A percentile compares a stretch with the other conserved stretches of the same genome.
Conservation (phyloP, 768 basidiomycete genomes). For the Macrolepiota dolichaula region DNA sequence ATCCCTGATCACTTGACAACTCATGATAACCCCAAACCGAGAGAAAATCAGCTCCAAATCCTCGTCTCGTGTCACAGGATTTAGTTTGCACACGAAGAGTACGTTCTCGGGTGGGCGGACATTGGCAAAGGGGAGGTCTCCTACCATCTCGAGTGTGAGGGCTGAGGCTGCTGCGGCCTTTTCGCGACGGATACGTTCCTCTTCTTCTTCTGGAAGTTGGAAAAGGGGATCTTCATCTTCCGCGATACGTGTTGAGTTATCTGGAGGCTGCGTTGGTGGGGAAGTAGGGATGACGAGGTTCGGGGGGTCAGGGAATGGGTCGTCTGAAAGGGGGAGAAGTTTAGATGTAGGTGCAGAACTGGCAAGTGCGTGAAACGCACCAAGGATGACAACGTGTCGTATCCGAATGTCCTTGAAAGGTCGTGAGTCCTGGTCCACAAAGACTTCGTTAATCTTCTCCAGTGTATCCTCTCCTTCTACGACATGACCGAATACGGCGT, state of each 20-base stretch:
- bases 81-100: slow-evolving; percentile 97
- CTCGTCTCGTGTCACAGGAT: slow-evolving; percentile 92
- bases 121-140: slow-evolving; percentile 96
- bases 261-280: slow-evolving; percentile 79
- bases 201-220: slow-evolving; percentile 81
- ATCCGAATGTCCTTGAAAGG: slow-evolving; percentile 95
- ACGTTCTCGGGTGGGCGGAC: slow-evolving; percentile 98
- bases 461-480: slow-evolving; percentile 92
- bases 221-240: slow-evolving; percentile 92
- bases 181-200: slow-evolving; percentile 75
- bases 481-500: slow-evolving; percentile 93
- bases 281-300: slow-evolving; percentile 70
- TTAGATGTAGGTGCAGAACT: neutral
- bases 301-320: slow-evolving; percentile 89
- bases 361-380: slow-evolving; percentile 35
- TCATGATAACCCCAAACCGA: slow-evolving; percentile 92
- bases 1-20: slow-evolving; percentile 96
- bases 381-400: slow-evolving; percentile 92
- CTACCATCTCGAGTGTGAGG: slow-evolving; percentile 98
- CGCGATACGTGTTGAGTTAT: slow-evolving; percentile 84
- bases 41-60: slow-evolving; percentile 98
- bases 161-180: slow-evolving; percentile 91
- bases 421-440: slow-evolving; percentile 81
- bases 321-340: slow-evolving; percentile 53
- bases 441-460: slow-evolving; percentile 90